Percentiles rank a stretch among this genome's conserved stretches.
phyloP scores from a whole-genome alignment of 208 protist species.

The Crithidia bombi region DNA sequence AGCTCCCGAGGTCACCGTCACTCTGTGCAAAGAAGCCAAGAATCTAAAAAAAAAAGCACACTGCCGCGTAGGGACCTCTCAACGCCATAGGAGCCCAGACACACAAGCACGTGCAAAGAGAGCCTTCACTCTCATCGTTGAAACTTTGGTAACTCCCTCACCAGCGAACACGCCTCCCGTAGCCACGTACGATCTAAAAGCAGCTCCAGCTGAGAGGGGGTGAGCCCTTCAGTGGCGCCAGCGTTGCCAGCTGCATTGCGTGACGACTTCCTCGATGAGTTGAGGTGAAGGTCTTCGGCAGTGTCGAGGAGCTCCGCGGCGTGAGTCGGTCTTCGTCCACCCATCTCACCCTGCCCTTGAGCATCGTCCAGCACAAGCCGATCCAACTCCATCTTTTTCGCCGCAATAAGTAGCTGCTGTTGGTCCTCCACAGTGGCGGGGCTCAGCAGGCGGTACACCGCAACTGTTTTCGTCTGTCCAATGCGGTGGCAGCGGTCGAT shows the following conservation, averaged over 20 bases:
- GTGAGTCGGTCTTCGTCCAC: background rate
- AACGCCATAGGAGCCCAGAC: too few species aligned
- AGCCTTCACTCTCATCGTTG: background rate
- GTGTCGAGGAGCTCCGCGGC: background rate
- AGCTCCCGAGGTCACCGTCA: too few species aligned
- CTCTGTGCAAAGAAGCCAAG: too few species aligned
- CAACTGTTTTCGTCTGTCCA: conserved; percentile 93
- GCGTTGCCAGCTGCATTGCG: background rate
- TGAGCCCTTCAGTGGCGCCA: background rate
- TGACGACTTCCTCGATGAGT: background rate
- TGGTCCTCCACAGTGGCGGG: conserved; percentile 91
- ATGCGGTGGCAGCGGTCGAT: conserved; percentile 94
- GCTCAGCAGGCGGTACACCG: conserved; percentile 92
- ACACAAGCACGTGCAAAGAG: too few species aligned
- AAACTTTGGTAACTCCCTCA: too few species aligned
- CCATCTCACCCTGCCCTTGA: background rate
- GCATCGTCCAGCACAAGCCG: conserved; percentile 12
- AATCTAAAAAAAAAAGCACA: background rate
- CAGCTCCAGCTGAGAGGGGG: background rate
- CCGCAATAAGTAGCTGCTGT: conserved; percentile 57
- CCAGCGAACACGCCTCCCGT: background rate
- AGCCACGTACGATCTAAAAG: conserved; percentile 12
- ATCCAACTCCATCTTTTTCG: conserved; percentile 32
- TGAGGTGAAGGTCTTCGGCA: background rate
- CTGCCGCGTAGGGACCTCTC: too few species aligned